Evolutionary conservation across 148 eudicot genomes (phyloP).

Genomic region (Pharnaceum exiguum): DNA sequence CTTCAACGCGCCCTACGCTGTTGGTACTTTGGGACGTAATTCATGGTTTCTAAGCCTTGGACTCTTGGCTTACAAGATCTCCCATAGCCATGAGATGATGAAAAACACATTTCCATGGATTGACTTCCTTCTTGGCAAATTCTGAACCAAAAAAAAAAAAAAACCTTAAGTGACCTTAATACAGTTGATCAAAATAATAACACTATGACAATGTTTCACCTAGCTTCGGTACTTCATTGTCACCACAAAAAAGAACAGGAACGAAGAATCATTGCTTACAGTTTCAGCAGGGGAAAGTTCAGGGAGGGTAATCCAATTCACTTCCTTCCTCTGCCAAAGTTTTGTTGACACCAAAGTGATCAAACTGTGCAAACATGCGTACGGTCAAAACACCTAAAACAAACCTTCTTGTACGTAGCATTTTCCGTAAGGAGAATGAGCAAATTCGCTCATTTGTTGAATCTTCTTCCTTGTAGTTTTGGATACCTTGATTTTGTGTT

Average conservation of each 20-base stretch:
- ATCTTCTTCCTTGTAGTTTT: constrained; percentile 15
- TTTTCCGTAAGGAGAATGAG: constrained; percentile 6
- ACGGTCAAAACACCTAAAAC: constrained; percentile 50
- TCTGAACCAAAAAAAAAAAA: too few species aligned
- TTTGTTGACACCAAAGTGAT: constrained; percentile 23
- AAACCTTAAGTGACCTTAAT: too few species aligned
- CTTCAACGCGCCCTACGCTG: constrained; percentile 65
- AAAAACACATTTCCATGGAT: constrained; percentile 59
- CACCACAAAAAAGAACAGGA: not conserved
- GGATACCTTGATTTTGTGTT: constrained; percentile 14
- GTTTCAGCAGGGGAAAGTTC: constrained; percentile 38
- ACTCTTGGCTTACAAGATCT: constrained; percentile 64
- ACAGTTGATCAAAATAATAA: too few species aligned
- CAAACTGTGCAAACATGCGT: constrained; percentile 46
- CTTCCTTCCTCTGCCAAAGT: constrained; percentile 49
- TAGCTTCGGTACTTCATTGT: too few species aligned
- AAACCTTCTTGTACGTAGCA: constrained; percentile 58
- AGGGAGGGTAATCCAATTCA: constrained; percentile 44
- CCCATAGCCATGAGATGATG: constrained; percentile 85
- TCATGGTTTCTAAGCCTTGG: too few species aligned
- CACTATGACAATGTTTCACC: too few species aligned
- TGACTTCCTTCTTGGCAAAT: constrained; percentile 51
- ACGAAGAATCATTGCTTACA: constrained; percentile 40
- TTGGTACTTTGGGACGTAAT: constrained; percentile 56
- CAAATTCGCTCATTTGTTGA: constrained; percentile 11